A percentile compares a stretch with the other conserved stretches of the same genome.
phyloP scores from a whole-genome alignment of 805 yeast genomes.

The Ogataea degrootiae region DNA sequence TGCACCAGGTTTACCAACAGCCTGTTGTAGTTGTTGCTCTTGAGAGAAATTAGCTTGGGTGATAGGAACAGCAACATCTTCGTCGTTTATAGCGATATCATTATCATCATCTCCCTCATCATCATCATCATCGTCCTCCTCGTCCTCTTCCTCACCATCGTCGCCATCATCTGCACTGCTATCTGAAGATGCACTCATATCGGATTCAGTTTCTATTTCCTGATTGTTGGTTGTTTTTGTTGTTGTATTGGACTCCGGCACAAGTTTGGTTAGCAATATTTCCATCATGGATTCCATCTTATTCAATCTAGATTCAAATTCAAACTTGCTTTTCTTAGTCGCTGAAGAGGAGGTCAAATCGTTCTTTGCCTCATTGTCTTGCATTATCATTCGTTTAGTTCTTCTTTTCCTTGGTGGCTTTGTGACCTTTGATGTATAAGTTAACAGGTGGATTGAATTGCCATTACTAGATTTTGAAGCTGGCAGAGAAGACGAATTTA shows the following conservation, averaged over 20 bases:
- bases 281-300: constrained; percentile 32
- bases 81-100: background rate
- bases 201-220: background rate
- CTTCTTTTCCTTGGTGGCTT: no score
- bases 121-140: constrained; percentile 1
- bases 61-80: background rate
- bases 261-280: constrained; percentile 21
- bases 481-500: no score
- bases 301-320: constrained; percentile 26
- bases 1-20: no score
- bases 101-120: constrained; percentile 3
- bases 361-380: background rate
- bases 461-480: no score
- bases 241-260: constrained; percentile 2
- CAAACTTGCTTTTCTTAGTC: background rate
- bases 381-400: background rate
- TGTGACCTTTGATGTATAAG: no score
- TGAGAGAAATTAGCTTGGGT: background rate
- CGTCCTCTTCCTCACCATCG: constrained; percentile 2
- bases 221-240: background rate
- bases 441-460: no score
- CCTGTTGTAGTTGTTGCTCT: background rate
- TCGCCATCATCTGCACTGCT: background rate
- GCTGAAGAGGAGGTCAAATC: background rate
- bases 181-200: background rate